Evolutionary conservation across 2,329 filamentous ascomycete genomes (phyloP), one percentile per base, ranked within the genome.

Genomic region (Cladophialophora carrionii): DNA sequence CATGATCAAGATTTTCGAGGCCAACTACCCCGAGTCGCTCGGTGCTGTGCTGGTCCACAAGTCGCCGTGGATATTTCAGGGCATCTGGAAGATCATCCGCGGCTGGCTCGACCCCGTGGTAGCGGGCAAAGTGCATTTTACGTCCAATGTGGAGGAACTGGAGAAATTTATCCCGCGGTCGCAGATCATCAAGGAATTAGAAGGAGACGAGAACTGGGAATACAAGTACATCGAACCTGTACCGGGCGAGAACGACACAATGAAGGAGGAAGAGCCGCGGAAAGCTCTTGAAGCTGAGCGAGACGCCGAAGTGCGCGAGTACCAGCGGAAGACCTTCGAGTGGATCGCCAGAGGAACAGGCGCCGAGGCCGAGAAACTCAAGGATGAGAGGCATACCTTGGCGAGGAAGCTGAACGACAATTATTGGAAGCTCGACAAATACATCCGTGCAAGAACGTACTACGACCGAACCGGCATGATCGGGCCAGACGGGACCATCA

Each of bases 1-100:
- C 80, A 97, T 99, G 90, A 97, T 99, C 78, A 96, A 96, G 78
- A 96, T 93, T 77, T 99, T 99, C 75, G 95, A 99, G 80, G 95
- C 95, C 66, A 98, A 99, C 76, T 99, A 98, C 73, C 95, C 95
- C 0, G 95, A 99, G 77, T 94, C 88, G 55, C 84, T 99, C 0
- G 95, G 94, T 31, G 85, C 90, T 1, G 91, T 98, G 2, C 85
- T 98, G 53, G 91, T 99, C 43, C 95, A 99, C 82, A 96, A 96
- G 77, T 88, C 95, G 0, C 95, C 95, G 3, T 99, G 95, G 95
- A 82, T 99, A 53, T 99, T 99, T 80, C 93, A 96, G 90, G 90
- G 91, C n/a, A 91, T 98, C 69, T 98, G 94, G 95, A 92, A 87
- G 76, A 91, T 99, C 70, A 96, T 99, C 75, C 88, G 87, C 70